Evolutionary conservation across 2,329 filamentous ascomycete species (phyloP), one percentile per base, ranked within the genome.

Genomic region (Elsinoe necatrix): DNA sequence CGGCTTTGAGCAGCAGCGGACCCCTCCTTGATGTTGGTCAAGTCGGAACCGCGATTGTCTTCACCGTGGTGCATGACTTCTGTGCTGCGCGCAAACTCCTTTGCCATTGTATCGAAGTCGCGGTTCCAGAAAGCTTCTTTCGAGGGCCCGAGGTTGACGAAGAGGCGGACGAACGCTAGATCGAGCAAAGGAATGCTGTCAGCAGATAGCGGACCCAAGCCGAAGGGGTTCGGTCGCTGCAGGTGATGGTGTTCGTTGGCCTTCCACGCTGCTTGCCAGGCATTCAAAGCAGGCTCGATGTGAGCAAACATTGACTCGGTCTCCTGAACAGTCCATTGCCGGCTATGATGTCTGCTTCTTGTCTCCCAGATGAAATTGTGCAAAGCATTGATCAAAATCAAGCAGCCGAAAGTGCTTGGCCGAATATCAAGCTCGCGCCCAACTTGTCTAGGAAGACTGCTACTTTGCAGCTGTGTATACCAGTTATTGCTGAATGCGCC

Each of bases 281-380:
- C 91, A 68, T 90, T 87, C 60, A 98, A 75, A 1, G 92, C 92
- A 9, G 92, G 92, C 69, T 96, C 91, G 58, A 97, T 95, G 66
- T 95, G 90, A 1, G 87, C 82, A 68, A 96, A 91, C 90, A 97
- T 95, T 61, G 90, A 89, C 63, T 97, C 91, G 0, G 89, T 95
- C 71, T 97, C 92, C 62, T 92, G 86, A 31, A 85, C 83, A 1
- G 90, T 95, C 92, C 92, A 96, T 50, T 89, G 78, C 60, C 89
- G 85, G 63, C 87, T 90, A 64, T 91, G 85, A 64, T 96, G 91
- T 54, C 90, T 80, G 71, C 95, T 91, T 21, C 92, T 81, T 0
- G 91, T 96, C 72, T 97, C 92, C 93, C 93, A 97, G 43, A 97
- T 96, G 70, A 95, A 96, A 64, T 96, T 96, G 73, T 97, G 93